Base-by-base conservation (phyloP, 495 filamentous ascomycete species). In the Aspergillus saccharolyticus region DNA sequence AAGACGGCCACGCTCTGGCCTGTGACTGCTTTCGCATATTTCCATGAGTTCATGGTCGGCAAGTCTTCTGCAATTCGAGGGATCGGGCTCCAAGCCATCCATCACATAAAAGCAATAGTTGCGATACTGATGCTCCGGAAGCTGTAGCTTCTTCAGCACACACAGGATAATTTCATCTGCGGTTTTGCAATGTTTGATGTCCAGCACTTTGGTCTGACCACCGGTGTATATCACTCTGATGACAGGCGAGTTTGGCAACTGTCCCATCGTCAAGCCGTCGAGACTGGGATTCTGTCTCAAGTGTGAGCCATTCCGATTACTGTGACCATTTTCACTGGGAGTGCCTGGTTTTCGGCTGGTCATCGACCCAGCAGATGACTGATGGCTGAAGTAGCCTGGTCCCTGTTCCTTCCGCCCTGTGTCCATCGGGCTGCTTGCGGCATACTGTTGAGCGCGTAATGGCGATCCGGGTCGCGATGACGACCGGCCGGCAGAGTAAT, bases 211-310 rank as follows among this genome's bases (percentile, higher is more conserved):
- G 28, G 91, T 96, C 55, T 88, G 85, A n/a, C 90, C 88, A 44
- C 87, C 90, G 24, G 86, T 89, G 58, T 92, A 96, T 63, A 97
- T 96, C 42, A 97, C 89, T 43, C 90, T 83, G 57, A 97, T 94
- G 50, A 95, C 83, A 43, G 89, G 85, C 64, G 90, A 86, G 65
- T 89, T 87, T 42, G 90, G 91, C 53, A 96, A 77, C 53, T 86
- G 81, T 30, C 88, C 86, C 78, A 96, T 91, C 30, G 89, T 83
- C 44, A 90, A 82, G 52, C 84, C 86, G 65, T 96, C 90, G 56
- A 90, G 78, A 66, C 88, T 92, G 30, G 84, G 84, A 63, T 85
- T 85, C 52, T 85, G 85, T 54, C 60, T 70, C 52, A 70, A 65
- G 57, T 76, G 73, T 16, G 74, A 76, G 51, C 64, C 70, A 53